Conservation (phyloP, 352 stramenopile species). For the Pythium sukuiense region DNA sequence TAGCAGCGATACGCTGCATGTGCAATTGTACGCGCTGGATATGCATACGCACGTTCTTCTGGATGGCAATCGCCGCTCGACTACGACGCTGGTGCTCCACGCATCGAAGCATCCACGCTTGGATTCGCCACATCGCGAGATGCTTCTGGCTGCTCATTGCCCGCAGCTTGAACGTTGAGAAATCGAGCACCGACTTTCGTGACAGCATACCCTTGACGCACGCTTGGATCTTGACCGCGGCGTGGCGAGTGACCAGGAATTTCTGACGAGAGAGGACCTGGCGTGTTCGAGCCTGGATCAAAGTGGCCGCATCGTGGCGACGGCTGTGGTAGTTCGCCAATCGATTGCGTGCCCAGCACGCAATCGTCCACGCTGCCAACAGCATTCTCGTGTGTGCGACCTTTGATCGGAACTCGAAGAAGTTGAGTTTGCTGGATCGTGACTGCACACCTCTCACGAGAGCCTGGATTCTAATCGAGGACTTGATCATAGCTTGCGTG, state of each 20-base stretch:
- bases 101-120: slow-evolving; percentile 14
- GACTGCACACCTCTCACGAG: slow-evolving; percentile 22
- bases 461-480: slow-evolving; percentile 21
- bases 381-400: slow-evolving; percentile 8
- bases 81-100: not conserved
- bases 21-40: not conserved
- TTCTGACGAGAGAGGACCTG: not conserved
- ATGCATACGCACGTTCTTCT: slow-evolving; percentile 22
- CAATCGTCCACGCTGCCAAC: slow-evolving; percentile 20
- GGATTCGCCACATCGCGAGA: slow-evolving; percentile 21
- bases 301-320: not conserved
- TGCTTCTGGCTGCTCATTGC: slow-evolving; percentile 9
- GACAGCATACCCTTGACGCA: slow-evolving; percentile 15
- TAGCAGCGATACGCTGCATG: slow-evolving; percentile 5
- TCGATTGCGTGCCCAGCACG: slow-evolving; percentile 8
- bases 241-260: not conserved
- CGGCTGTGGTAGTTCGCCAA: slow-evolving; percentile 6
- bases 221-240: slow-evolving; percentile 17
- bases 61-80: slow-evolving; percentile 11
- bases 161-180: slow-evolving; percentile 20
- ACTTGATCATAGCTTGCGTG: not conserved
- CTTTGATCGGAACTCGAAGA: slow-evolving; percentile 6
- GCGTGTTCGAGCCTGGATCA: slow-evolving; percentile 9
- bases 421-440: slow-evolving; percentile 6
- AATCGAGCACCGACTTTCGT: slow-evolving; percentile 15